phyloP scores from a whole-genome alignment of 495 filamentous ascomycete genomes.

The Lophiostoma macrostomum region DNA sequence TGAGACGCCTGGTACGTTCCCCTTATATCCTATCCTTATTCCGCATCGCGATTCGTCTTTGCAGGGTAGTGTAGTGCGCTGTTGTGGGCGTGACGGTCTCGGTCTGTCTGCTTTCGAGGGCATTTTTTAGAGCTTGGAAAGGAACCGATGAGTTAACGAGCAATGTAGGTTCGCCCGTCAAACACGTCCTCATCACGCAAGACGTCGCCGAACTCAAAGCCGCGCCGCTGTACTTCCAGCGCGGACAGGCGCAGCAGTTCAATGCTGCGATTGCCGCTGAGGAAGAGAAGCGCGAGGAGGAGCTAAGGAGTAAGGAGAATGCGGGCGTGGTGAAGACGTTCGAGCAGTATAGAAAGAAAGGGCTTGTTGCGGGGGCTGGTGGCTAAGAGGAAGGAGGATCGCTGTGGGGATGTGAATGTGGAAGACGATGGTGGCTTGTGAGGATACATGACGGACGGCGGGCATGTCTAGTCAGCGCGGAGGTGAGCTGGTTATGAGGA shows the following conservation, averaged over 20 bases:
- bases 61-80: too few species aligned
- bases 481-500: too few species aligned
- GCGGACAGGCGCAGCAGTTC: constrained; percentile 60
- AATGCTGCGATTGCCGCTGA: constrained; percentile 58
- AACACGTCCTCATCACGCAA: constrained; percentile 39
- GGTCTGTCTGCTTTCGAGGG: too few species aligned
- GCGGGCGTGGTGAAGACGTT: constrained; percentile 44
- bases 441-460: too few species aligned
- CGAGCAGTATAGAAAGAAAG: constrained; percentile 53
- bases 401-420: background rate
- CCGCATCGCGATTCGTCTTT: too few species aligned
- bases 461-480: too few species aligned
- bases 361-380: constrained; percentile 18
- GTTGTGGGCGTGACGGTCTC: too few species aligned
- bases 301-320: constrained; percentile 36
- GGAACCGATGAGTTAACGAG: background rate
- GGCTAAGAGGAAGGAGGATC: background rate
- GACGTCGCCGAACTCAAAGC: constrained; percentile 25
- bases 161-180: constrained; percentile 53
- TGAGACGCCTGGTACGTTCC: constrained; percentile 64
- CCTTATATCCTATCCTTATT: background rate
- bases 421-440: too few species aligned
- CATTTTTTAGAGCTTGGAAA: too few species aligned
- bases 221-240: constrained; percentile 58
- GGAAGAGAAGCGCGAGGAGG: constrained; percentile 61